Base-by-base conservation (phyloP, 371 early-diverging fungal genomes). In the Syncephalis fuscata region DNA sequence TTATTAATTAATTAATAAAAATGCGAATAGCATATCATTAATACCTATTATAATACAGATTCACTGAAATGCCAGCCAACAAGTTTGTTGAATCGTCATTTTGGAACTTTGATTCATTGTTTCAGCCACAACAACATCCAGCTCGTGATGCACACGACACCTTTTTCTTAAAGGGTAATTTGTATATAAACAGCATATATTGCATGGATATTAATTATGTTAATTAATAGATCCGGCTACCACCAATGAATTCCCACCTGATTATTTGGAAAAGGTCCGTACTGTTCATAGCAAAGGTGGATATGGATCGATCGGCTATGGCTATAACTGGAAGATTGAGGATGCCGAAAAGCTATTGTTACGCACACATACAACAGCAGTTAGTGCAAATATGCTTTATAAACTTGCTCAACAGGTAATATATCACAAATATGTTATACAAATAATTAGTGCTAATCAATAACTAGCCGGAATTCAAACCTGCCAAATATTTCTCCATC, bases 41-140 rank as follows among this genome's bases (percentile, higher is more conserved):
- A 20, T 24, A 36, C 11, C 8, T n/a, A 9, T 44, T 3, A 37
- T 39, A 23, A n/a, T 38, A 19, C 44, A 84, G 91, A 3, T 99
- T 99, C 76, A 74, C 80, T 55, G 99, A 99, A 70, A 99, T 99
- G 99, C 87, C 92, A 32, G 94, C 99, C 50, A 90, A 89, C 76
- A 76, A 84, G 65, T 99, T 85, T 69, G 95, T 96, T 50, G 99
- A 99, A 64, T 86, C 88, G 42, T 91, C 96, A 59, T 99, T 99
- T 83, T 99, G 99, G 99, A 99, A 99, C 73, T 99, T 99, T 66
- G 99, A 99, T 65, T 88, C 97, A 24, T 82, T 99, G 49, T 99
- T 97, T 80, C 96, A 97, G 64, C 99, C 99, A 38, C 99, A 99
- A 72, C 90, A 98, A 64, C 99, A 99, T 67, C 93, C 99, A 48